phyloP scores from a whole-genome alignment of 2,329 filamentous ascomycete species.

The Aspergillaceae sp. region DNA sequence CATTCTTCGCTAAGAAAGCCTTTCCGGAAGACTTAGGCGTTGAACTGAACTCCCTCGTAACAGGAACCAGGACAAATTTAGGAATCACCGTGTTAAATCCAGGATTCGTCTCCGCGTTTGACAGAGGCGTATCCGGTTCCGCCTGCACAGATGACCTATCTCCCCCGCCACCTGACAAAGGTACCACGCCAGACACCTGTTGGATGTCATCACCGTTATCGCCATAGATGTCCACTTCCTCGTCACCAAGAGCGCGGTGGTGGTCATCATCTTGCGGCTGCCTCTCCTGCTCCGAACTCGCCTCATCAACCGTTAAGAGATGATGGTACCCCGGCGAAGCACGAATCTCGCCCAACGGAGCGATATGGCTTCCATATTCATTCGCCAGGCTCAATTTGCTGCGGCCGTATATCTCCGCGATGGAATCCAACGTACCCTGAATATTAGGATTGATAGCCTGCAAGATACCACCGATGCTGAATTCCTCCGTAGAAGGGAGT shows the following conservation, averaged over 20 bases:
- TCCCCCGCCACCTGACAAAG: slow-evolving; percentile 6
- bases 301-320: slow-evolving; percentile 38
- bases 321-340: slow-evolving; percentile 20
- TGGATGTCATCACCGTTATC: slow-evolving; percentile 13
- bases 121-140: slow-evolving; percentile 8
- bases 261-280: slow-evolving; percentile 26
- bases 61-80: slow-evolving; percentile 5
- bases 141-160: slow-evolving; percentile 9
- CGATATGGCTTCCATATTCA: slow-evolving; percentile 54
- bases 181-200: background rate
- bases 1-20: slow-evolving; percentile 21
- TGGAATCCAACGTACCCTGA: slow-evolving; percentile 49
- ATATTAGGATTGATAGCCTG: slow-evolving; percentile 52
- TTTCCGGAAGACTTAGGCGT: slow-evolving; percentile 19
- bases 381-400: slow-evolving; percentile 54
- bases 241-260: slow-evolving; percentile 8
- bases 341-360: slow-evolving; percentile 51
- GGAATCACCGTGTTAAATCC: slow-evolving; percentile 1
- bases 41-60: slow-evolving; percentile 21
- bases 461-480: slow-evolving; percentile 49
- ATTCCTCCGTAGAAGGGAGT: slow-evolving; percentile 44
- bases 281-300: slow-evolving; percentile 29
- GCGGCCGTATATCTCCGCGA: slow-evolving; percentile 55
- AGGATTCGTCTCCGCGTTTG: background rate
- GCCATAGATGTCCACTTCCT: slow-evolving; percentile 29